A percentile compares a stretch with the other conserved stretches of the same genome.
Evolutionary conservation across 441 rosid genomes (phyloP).

Genomic region (Breynia disticha): DNA sequence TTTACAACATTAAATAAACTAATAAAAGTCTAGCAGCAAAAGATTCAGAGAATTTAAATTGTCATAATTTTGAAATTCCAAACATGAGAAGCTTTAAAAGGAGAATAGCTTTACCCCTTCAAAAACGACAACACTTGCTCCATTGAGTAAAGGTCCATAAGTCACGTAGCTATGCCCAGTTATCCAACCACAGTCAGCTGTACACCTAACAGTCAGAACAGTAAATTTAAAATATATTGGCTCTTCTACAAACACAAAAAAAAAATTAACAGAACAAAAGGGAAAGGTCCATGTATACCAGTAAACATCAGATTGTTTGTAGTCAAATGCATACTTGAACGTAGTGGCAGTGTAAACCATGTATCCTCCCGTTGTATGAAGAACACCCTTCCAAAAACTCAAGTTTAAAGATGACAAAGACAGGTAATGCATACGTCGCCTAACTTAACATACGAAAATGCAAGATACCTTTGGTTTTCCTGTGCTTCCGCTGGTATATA

Average conservation of each 20-base stretch:
- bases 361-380: constrained; percentile 97
- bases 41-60: too few relatives aligned
- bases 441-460: constrained; percentile 7
- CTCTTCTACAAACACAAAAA: constrained; percentile 7
- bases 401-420: constrained; percentile 14
- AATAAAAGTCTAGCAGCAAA: too few relatives aligned
- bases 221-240: constrained; percentile 7
- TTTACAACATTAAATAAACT: too few relatives aligned
- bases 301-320: constrained; percentile 78
- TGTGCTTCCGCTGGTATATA: constrained; percentile 97
- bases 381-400: constrained; percentile 55
- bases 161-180: constrained; percentile 98
- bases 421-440: constrained; percentile 4
- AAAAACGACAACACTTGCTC: constrained; percentile 63
- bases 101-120: constrained; percentile 76
- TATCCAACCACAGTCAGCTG: constrained; percentile 99
- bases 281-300: constrained; percentile 43
- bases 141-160: constrained; percentile 97
- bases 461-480: constrained; percentile 87
- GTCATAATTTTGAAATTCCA: too few relatives aligned
- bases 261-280: constrained; percentile 9
- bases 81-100: neutral
- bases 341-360: constrained; percentile 96
- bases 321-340: constrained; percentile 96
- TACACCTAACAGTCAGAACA: constrained; percentile 61